A percentile compares a stretch with the other conserved stretches of the same genome.
phyloP scores from a whole-genome alignment of 1,284 basidiomycete species.

The Naganishia cerealis region DNA sequence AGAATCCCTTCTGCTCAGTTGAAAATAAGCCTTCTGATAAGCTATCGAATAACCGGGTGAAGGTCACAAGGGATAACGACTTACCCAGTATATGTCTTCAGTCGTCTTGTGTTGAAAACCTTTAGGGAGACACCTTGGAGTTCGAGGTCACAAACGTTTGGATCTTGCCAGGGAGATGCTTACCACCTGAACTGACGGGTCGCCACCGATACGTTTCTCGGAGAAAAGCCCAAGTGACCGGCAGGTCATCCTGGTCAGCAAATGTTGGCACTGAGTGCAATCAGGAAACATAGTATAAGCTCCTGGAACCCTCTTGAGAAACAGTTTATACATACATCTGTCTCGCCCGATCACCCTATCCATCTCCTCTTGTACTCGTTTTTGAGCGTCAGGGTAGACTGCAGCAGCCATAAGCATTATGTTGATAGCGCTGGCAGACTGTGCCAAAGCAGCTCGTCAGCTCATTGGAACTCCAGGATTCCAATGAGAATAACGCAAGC shows the following conservation, averaged over 20 bases:
- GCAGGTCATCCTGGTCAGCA: slow-evolving; percentile 26
- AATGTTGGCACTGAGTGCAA: slow-evolving; percentile 24
- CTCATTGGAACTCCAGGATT: slow-evolving; percentile 24
- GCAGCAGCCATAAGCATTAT: slow-evolving; percentile 66
- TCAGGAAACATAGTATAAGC: neutral
- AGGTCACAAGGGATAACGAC: neutral
- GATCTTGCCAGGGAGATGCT: neutral
- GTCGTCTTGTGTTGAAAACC: slow-evolving; percentile 35
- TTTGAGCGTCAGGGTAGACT: slow-evolving; percentile 61
- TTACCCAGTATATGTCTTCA: slow-evolving; percentile 19
- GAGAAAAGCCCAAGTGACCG: slow-evolving; percentile 33
- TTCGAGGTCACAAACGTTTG: neutral
- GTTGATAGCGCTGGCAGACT: slow-evolving; percentile 63
- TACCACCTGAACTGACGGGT: slow-evolving; percentile 34
- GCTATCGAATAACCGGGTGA: neutral
- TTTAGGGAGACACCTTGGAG: neutral
- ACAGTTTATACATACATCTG: slow-evolving; percentile 5
- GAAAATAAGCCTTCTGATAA: neutral
- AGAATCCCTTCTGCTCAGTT: slow-evolving; percentile 14
- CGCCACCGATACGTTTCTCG: slow-evolving; percentile 37
- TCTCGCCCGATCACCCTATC: slow-evolving; percentile 55
- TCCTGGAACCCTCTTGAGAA: neutral
- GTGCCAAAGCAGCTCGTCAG: slow-evolving; percentile 37
- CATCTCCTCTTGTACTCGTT: slow-evolving; percentile 63
- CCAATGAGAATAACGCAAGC: neutral